Base-by-base conservation (phyloP, 345 rosid species). In the Noccaea caerulescens region DNA sequence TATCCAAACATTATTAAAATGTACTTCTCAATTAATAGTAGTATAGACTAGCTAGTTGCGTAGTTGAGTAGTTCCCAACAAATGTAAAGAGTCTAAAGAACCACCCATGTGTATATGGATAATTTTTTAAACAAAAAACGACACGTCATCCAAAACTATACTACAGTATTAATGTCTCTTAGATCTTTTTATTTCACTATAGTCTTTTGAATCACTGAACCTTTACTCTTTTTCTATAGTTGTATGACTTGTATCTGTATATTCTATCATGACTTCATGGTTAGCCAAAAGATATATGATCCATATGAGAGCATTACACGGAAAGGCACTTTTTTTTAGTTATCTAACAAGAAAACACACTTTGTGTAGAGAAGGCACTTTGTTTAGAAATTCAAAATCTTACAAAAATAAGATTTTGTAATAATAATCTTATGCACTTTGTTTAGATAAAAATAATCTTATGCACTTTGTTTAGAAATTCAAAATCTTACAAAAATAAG, bases 1-100 rank as follows among this genome's bases (percentile, higher is more conserved):
- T n/a, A n/a, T n/a, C n/a, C n/a, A n/a, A n/a, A n/a, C n/a, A n/a
- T n/a, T n/a, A n/a, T n/a, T n/a, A n/a, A n/a, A n/a, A n/a, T n/a
- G n/a, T n/a, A n/a, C n/a, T n/a, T n/a, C n/a, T n/a, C n/a, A n/a
- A n/a, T n/a, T n/a, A n/a, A n/a, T n/a, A n/a, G n/a, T n/a, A n/a
- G n/a, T n/a, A n/a, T n/a, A n/a, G n/a, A n/a, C n/a, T n/a, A n/a
- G 69, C 68, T 25, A 72, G 50, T 42, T 62, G 62, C 42, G 30
- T 43, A 45, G 63, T 42, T 62, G 62, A 51, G 30, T 43, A 45
- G 63, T 11, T 56, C 65, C 70, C 50, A 72, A 64, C 64, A 63
- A 13, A 44, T 55, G 42, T 36, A 14, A 37, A 61, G 14, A 37
- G 12, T 50, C 52, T 45, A 68, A 32, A 68, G 63, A 41, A 14